These are phyloP conservation scores for Neoboletus subvelutipes DNA, from an alignment of 768 basidiomycete genomes.

Conservation along the genomic window DNA sequence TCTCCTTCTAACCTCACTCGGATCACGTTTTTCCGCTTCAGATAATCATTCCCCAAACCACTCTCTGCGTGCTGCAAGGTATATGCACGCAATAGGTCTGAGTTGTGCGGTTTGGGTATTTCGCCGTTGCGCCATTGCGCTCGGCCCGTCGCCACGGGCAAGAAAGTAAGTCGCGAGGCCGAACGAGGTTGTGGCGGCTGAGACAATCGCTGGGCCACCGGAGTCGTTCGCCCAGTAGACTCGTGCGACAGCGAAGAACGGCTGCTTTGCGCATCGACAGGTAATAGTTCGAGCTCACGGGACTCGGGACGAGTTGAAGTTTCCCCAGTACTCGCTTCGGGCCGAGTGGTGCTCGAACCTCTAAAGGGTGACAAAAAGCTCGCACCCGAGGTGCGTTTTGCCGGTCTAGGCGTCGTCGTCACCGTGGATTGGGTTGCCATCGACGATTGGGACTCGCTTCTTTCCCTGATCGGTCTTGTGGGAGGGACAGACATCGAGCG, in stretches of 20 bases:
- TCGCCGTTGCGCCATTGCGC: conserved; percentile 19
- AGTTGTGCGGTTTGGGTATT: conserved; percentile 43
- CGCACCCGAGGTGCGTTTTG: conserved; percentile 29
- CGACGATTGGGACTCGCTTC: conserved; percentile 30
- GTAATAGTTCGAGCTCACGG: conserved; percentile 22
- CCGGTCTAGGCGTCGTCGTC: conserved; percentile 15
- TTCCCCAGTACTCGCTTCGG: conserved; percentile 14
- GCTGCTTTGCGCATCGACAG: conserved; percentile 23
- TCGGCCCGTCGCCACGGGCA: conserved; percentile 20
- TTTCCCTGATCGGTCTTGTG: not conserved
- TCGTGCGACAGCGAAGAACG: conserved; percentile 24
- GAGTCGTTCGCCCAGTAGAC: conserved; percentile 12
- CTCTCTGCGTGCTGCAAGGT: conserved; percentile 90
- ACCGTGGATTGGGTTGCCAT: conserved; percentile 13
- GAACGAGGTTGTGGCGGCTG: conserved; percentile 14
- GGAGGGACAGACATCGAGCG: conserved; percentile 8
- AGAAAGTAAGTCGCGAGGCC: conserved; percentile 24
- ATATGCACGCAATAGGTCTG: conserved; percentile 67
- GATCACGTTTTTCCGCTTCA: conserved; percentile 92
- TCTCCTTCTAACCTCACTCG: conserved; percentile 90
- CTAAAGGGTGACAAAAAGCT: conserved; percentile 32
- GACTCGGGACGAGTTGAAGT: conserved; percentile 7
- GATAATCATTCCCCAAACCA: conserved; percentile 92
- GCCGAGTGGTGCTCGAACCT: conserved; percentile 7
- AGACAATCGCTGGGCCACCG: conserved; percentile 14